These are phyloP conservation scores for Akanthomyces lecanii DNA, from an alignment of 2,329 filamentous ascomycete species.

Conservation along the genomic window DNA sequence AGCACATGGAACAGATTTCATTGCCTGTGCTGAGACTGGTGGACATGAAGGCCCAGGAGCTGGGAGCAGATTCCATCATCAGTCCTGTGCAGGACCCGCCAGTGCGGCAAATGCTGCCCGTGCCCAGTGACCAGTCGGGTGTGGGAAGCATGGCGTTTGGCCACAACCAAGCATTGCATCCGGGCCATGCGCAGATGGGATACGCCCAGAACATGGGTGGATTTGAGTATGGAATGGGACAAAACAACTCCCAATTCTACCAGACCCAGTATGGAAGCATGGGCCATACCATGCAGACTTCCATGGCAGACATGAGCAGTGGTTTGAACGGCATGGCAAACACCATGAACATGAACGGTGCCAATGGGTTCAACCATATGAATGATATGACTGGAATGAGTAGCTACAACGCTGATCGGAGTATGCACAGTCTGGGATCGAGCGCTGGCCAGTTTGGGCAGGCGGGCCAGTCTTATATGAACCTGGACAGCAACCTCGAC, in stretches of 20 bases:
- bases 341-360: not conserved
- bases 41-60: constrained; percentile 39
- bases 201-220: not conserved
- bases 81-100: constrained; percentile 60
- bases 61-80: constrained; percentile 60
- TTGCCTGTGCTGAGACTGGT: constrained; percentile 69
- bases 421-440: constrained; percentile 25
- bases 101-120: constrained; percentile 32
- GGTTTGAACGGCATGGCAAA: constrained; percentile 3
- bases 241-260: constrained; percentile 24
- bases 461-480: constrained; percentile 23
- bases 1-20: constrained; percentile 90
- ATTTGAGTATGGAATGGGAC: not conserved
- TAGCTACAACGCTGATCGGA: constrained; percentile 23
- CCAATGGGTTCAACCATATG: constrained; percentile 24
- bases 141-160: constrained; percentile 1
- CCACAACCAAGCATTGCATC: constrained; percentile 8
- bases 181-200: constrained; percentile 11
- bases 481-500: constrained; percentile 12
- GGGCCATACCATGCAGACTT: constrained; percentile 24
- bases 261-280: constrained; percentile 27
- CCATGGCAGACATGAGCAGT: constrained; percentile 19
- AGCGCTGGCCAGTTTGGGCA: constrained; percentile 25
- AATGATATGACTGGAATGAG: constrained; percentile 12
- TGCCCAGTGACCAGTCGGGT: constrained; percentile 23